Evolutionary conservation across 305 asterid species (phyloP).

Genomic region (Coffea humblotiana): DNA sequence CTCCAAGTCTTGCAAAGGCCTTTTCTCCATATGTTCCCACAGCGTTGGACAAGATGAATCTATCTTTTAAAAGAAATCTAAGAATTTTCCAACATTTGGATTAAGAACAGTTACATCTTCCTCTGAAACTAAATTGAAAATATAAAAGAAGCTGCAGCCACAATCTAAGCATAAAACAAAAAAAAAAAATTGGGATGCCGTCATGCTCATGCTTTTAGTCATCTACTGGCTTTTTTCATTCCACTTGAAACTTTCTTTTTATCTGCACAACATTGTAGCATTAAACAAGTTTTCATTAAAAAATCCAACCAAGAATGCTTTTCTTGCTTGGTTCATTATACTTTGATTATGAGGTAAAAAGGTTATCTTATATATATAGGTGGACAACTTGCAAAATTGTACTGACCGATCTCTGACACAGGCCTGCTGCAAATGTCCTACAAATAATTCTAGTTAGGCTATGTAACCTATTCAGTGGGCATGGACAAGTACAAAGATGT

Average conservation of each 20-base stretch:
- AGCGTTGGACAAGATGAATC: too few relatives aligned
- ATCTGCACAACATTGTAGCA: background rate
- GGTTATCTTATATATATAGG: background rate
- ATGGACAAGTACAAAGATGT: background rate
- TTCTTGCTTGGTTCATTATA: background rate
- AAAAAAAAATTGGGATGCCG: background rate
- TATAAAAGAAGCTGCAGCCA: too few relatives aligned
- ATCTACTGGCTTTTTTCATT: background rate
- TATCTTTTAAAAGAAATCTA: too few relatives aligned
- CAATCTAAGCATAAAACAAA: too few relatives aligned
- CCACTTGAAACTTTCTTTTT: constrained; percentile 2
- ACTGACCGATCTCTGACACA: background rate
- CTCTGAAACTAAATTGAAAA: too few relatives aligned
- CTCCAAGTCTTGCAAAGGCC: too few relatives aligned
- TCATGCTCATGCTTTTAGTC: background rate
- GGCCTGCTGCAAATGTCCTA: background rate
- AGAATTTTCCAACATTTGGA: too few relatives aligned
- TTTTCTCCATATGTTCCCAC: too few relatives aligned
- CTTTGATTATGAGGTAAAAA: background rate
- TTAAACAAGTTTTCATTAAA: background rate
- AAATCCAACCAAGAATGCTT: background rate
- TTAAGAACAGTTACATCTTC: too few relatives aligned
- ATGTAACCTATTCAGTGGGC: background rate
- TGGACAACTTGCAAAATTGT: background rate
- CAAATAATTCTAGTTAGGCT: background rate